Conservation (phyloP, 192 early-diverging fungal genomes). For the Jimgerdemannia lactiflua region DNA sequence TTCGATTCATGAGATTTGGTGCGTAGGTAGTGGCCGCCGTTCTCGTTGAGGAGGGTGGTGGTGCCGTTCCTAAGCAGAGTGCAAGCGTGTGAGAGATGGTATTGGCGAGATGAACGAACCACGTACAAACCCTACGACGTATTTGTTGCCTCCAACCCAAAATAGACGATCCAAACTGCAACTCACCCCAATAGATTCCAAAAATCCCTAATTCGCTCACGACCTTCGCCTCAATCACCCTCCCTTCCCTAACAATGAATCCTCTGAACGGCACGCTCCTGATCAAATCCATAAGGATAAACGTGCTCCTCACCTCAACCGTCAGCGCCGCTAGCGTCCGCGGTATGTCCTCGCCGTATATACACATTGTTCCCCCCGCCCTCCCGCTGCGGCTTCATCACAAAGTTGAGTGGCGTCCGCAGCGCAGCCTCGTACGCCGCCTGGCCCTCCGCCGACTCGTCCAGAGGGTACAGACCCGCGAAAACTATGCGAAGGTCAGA, state of each 20-base stretch:
- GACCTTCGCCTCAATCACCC: conserved; percentile 66
- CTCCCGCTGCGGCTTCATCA: conserved; percentile 96
- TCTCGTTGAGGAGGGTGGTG: conserved; percentile 65
- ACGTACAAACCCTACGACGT: too few species aligned
- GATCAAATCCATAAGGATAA: conserved; percentile 97
- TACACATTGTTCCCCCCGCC: conserved; percentile 98
- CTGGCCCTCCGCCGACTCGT: conserved; percentile 59
- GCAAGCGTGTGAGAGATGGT: conserved; percentile 3
- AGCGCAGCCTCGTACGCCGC: conserved; percentile 67
- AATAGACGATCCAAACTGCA: conserved; percentile 7
- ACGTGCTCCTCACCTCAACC: conserved; percentile 70
- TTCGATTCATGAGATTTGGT: conserved; percentile 82
- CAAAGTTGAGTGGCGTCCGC: conserved; percentile 62
- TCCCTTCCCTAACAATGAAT: conserved; percentile 75
- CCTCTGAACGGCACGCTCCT: conserved; percentile 69
- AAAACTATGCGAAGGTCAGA: conserved; percentile 68
- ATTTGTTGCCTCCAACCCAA: too few species aligned
- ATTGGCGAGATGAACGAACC: too few species aligned
- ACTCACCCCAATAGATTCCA: conserved; percentile 85
- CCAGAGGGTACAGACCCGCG: conserved; percentile 90
- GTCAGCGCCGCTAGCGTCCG: conserved; percentile 47
- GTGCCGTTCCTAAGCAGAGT: conserved; percentile 55
- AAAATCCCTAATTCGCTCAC: conserved; percentile 95
- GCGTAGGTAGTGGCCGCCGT: conserved; percentile 87
- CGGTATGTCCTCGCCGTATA: conserved; percentile 79